Percentiles rank a stretch among this genome's conserved stretches.
Evolutionary conservation across 116 monocot genomes (phyloP).

Genomic region (Zostera marina): DNA sequence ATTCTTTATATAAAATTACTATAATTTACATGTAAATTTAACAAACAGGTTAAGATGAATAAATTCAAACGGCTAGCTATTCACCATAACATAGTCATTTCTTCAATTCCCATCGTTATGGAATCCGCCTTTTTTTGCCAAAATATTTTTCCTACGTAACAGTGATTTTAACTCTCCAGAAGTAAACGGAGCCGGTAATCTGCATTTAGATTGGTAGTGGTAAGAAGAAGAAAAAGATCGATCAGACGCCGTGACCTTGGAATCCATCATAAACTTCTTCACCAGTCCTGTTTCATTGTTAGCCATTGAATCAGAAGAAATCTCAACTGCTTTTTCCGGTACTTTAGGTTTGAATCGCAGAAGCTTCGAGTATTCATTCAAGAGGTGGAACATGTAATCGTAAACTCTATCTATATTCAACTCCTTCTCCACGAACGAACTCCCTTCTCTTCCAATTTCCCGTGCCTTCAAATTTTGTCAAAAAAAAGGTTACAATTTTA

Average conservation of each 20-base stretch:
- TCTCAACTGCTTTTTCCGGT: background rate
- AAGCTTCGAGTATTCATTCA: constrained; percentile 7
- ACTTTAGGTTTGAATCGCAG: constrained; percentile 3
- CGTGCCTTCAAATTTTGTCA: constrained; percentile 9
- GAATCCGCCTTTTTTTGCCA: no score
- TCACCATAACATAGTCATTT: no score
- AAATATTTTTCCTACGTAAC: background rate
- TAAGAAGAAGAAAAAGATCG: background rate
- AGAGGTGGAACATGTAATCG: constrained; percentile 7
- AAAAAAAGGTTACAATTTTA: no score
- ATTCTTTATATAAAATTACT: no score
- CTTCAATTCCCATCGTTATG: no score
- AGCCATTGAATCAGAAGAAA: constrained; percentile 2
- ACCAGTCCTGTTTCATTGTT: background rate
- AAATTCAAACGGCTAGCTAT: no score
- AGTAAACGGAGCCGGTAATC: background rate
- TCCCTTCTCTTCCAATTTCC: constrained; percentile 11
- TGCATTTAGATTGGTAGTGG: no score
- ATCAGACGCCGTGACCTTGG: background rate
- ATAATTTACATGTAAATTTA: no score
- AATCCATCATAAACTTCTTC: background rate
- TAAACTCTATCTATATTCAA: constrained; percentile 14
- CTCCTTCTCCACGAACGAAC: constrained; percentile 12
- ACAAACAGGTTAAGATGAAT: no score
- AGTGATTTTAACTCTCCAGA: background rate